A percentile compares a stretch with the other conserved stretches of the same genome.
Evolutionary conservation across 1,284 basidiomycete genomes (phyloP).

Genomic region (Phylloboletellus chloephorus): DNA sequence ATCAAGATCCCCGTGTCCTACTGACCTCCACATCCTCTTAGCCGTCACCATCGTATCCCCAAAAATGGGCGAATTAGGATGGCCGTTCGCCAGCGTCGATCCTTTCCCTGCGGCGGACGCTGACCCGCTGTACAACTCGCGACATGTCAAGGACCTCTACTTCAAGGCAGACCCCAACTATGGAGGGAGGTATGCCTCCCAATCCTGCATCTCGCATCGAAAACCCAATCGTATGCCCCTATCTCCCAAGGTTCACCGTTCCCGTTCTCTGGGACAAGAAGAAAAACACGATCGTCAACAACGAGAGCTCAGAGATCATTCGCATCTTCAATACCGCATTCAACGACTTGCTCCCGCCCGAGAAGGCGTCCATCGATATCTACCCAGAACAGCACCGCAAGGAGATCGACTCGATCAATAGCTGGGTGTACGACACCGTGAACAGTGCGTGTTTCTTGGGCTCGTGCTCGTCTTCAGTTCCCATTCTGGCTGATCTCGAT

Average conservation of each 20-base stretch:
- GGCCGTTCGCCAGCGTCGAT: conserved; percentile 79
- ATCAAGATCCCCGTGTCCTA: neutral
- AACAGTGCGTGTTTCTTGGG: conserved; percentile 54
- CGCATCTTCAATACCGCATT: conserved; percentile 87
- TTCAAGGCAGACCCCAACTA: conserved; percentile 70
- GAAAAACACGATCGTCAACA: conserved; percentile 85
- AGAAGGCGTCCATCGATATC: conserved; percentile 64
- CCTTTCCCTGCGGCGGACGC: conserved; percentile 65
- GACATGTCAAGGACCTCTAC: conserved; percentile 86
- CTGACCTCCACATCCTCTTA: conserved; percentile 3
- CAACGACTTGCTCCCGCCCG: conserved; percentile 62
- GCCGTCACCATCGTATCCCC: conserved; percentile 84
- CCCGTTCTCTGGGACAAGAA: conserved; percentile 97
- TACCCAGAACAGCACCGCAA: conserved; percentile 70
- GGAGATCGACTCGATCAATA: conserved; percentile 86
- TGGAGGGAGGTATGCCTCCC: conserved; percentile 48
- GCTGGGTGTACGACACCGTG: conserved; percentile 80
- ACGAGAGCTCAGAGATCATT: conserved; percentile 92
- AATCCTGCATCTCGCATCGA: neutral
- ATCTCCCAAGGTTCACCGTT: conserved; percentile 65
- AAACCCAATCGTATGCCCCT: neutral
- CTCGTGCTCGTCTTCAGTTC: neutral
- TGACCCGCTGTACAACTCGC: conserved; percentile 63
- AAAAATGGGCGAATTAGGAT: conserved; percentile 77
- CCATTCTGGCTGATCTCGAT: neutral